Conservation (phyloP, 2,329 filamentous ascomycete genomes). For the Aspergillus sp. region DNA sequence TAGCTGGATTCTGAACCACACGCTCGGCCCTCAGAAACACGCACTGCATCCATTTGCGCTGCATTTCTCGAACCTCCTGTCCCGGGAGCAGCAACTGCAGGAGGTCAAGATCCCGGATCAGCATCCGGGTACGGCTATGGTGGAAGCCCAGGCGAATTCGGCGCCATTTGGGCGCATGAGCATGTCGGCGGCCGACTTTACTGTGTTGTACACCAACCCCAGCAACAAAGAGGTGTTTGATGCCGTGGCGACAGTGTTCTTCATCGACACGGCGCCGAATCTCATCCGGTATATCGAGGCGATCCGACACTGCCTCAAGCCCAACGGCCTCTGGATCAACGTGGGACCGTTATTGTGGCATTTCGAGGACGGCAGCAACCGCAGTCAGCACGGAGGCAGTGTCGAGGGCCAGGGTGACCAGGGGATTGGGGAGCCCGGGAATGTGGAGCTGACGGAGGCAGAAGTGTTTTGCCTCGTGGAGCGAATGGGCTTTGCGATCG, state of each 20-base stretch:
- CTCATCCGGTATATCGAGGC: slow-evolving; percentile 86
- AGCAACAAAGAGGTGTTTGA: slow-evolving; percentile 68
- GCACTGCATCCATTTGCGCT: slow-evolving; percentile 82
- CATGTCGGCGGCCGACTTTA: slow-evolving; percentile 92
- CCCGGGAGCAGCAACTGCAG: slow-evolving; percentile 72
- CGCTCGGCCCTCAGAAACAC: slow-evolving; percentile 62
- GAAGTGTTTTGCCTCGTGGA: slow-evolving; percentile 78
- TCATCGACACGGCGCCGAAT: slow-evolving; percentile 96
- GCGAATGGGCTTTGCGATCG: slow-evolving; percentile 74
- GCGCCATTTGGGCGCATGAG: slow-evolving; percentile 68
- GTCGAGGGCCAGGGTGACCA: slow-evolving; percentile 32
- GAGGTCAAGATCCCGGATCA: slow-evolving; percentile 77
- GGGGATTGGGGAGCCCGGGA: slow-evolving; percentile 85
- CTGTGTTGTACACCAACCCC: slow-evolving; percentile 74
- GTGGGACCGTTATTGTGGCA: slow-evolving; percentile 93
- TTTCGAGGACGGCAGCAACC: slow-evolving; percentile 66
- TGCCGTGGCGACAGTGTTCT: slow-evolving; percentile 87
- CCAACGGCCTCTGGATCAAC: slow-evolving; percentile 83
- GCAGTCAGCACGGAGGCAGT: slow-evolving; percentile 22
- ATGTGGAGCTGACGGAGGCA: slow-evolving; percentile 84
- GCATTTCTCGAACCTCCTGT: slow-evolving; percentile 81
- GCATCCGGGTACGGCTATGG: slow-evolving; percentile 64
- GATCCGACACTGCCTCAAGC: slow-evolving; percentile 72
- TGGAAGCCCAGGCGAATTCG: slow-evolving; percentile 32
- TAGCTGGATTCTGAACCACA: slow-evolving; percentile 58